Evolutionary conservation across 2,329 filamentous ascomycete genomes (phyloP), one percentile per base, ranked within the genome.

Genomic region (Pseudodiploospora longispora): DNA sequence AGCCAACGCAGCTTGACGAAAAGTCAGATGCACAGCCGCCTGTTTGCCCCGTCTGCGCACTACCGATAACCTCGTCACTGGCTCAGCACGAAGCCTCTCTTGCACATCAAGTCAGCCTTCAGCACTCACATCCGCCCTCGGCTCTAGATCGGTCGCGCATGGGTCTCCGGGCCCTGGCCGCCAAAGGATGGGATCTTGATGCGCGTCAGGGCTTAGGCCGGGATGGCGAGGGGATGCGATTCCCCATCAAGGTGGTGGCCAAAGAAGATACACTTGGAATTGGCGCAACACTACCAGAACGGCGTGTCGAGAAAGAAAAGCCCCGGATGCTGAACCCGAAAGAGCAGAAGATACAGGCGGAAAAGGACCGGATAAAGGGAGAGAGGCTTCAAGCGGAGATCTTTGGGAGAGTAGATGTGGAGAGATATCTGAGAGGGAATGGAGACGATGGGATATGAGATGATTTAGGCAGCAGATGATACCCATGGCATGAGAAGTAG

Each of bases 261-360:
- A 95, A 95, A 64, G 75, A 82, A 36, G 80, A 91, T 58, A 88
- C 76, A 4, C 67, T 85, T 6, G 91, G 90, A 0, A 63, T 95
- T 28, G 88, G 89, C 0, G 70, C 75, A 4, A 51, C 60, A 29
- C 55, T 70, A 6, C 65, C 70, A 52, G 62, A 62, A 47, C 69
- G 68, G 52, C 62, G 61, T 50, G 66, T 63, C 43, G 68, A 67
- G 43, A 65, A 67, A 55, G 68, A 69, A 53, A 58, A 85, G 62
- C 71, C 83, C 34, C 74, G 79, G 54, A 80, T 78, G 59, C 63
- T 74, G 57, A 79, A 78, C 3, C 65, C 70, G 36, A 76, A 81
- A 50, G 80, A 83, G 46, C 40, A 48, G 52, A 64, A 63, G 47
- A 69, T 67, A 51, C 62, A 61, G 51, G 66, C 62, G 42, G 69